A percentile compares a stretch with the other conserved stretches of the same genome.
Evolutionary conservation across 1,139 yeast genomes (phyloP).

Genomic region (Taphrina flavorubra): DNA sequence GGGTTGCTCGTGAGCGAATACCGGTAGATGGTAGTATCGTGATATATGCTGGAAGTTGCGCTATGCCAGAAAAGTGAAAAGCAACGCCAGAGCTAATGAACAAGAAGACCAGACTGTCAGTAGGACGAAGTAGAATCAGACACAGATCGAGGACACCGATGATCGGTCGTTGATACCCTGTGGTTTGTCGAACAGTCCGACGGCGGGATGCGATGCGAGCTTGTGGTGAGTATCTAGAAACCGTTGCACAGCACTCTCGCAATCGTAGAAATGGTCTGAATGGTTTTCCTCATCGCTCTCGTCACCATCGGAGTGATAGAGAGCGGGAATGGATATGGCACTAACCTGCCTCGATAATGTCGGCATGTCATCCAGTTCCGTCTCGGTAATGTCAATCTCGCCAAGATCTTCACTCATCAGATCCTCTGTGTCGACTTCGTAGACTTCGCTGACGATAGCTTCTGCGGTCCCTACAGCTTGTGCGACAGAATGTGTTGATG

Average conservation of each 20-base stretch:
- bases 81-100: constrained; percentile 2
- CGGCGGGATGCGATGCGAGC: constrained; percentile 6
- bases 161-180: not conserved
- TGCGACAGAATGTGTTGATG: not conserved
- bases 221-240: not conserved
- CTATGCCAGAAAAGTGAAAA: not conserved
- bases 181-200: not conserved
- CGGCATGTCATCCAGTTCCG: constrained; percentile 35
- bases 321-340: constrained; percentile 7
- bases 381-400: constrained; percentile 20
- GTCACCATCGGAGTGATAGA: constrained; percentile 24
- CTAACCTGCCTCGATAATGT: constrained; percentile 33
- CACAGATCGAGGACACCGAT: not conserved
- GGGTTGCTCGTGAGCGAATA: not conserved
- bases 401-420: not conserved
- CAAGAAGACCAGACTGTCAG: not conserved
- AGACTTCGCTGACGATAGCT: not conserved
- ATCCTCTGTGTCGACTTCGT: not conserved
- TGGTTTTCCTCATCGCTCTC: constrained; percentile 11
- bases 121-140: not conserved
- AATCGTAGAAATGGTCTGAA: constrained; percentile 2
- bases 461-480: not conserved
- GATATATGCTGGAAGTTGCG: not conserved
- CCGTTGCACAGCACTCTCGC: constrained; percentile 4
- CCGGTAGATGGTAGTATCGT: too few species aligned